Conservation (phyloP, 2,329 filamentous ascomycete genomes). For the Alternaria incomplexa region DNA sequence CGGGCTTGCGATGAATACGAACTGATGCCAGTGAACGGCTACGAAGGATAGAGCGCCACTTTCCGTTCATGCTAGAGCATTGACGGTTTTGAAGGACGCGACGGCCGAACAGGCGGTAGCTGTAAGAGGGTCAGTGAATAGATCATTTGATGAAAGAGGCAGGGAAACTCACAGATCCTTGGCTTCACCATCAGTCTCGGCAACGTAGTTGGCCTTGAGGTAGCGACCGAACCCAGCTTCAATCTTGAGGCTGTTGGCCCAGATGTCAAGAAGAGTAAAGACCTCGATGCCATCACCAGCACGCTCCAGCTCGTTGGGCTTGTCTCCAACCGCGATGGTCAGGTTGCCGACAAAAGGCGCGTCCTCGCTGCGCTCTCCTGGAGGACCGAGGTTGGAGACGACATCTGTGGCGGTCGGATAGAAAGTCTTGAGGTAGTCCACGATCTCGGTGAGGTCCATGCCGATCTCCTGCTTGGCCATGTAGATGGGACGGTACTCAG, state of each 20-base stretch:
- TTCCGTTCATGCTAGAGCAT: slow-evolving; percentile 28
- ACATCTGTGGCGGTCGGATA: slow-evolving; percentile 14
- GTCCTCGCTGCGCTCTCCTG: slow-evolving; percentile 10
- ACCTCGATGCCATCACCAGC: slow-evolving; percentile 25
- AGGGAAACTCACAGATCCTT: slow-evolving; percentile 36
- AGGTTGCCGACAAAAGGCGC: slow-evolving; percentile 33
- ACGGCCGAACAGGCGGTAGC: slow-evolving; percentile 41
- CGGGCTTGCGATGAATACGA: slow-evolving; percentile 25
- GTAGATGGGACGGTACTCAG: slow-evolving; percentile 34
- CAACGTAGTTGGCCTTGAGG: slow-evolving; percentile 13
- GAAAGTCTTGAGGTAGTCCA: slow-evolving; percentile 28
- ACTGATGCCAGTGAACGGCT: slow-evolving; percentile 25
- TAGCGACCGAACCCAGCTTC: slow-evolving; percentile 41
- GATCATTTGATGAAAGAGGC: neutral
- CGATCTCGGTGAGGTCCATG: slow-evolving; percentile 30
- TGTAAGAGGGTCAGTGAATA: slow-evolving; percentile 3
- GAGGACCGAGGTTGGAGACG: slow-evolving; percentile 3
- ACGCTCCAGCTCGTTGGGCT: slow-evolving; percentile 16
- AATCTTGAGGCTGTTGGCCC: slow-evolving; percentile 37
- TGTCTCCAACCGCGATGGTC: slow-evolving; percentile 33
- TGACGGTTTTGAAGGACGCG: slow-evolving; percentile 25
- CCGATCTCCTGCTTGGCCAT: slow-evolving; percentile 33
- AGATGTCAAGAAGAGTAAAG: slow-evolving; percentile 31
- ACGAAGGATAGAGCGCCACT: slow-evolving; percentile 33
- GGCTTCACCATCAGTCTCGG: slow-evolving; percentile 35